phyloP scores from a whole-genome alignment of 805 yeast species.

The Millerago galiae region DNA sequence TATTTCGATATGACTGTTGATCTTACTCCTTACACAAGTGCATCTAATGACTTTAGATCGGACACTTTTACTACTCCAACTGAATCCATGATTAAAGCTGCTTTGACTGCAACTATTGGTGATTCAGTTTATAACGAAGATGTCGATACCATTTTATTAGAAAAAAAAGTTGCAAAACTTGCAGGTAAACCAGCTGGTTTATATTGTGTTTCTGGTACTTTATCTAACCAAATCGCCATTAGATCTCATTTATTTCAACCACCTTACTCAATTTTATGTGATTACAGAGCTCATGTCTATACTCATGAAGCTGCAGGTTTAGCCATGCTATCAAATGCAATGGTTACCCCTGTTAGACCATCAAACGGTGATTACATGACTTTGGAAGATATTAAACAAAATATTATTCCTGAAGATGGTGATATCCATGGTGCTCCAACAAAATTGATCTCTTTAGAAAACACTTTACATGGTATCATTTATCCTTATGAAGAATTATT shows the following conservation, averaged over 20 bases:
- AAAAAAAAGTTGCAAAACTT: slow-evolving; percentile 54
- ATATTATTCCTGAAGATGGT: slow-evolving; percentile 63
- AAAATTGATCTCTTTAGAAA: slow-evolving; percentile 74
- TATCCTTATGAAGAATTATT: slow-evolving; percentile 78
- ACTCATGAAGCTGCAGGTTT: slow-evolving; percentile 88
- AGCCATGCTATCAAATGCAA: slow-evolving; percentile 84
- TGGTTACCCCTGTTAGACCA: slow-evolving; percentile 83
- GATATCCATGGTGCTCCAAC: slow-evolving; percentile 91
- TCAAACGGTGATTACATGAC: slow-evolving; percentile 71
- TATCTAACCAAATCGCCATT: slow-evolving; percentile 85
- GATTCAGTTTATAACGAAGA: slow-evolving; percentile 90
- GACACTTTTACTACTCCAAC: slow-evolving; percentile 94
- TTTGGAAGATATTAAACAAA: slow-evolving; percentile 63
- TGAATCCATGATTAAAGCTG: slow-evolving; percentile 60
- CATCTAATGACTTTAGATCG: slow-evolving; percentile 53
- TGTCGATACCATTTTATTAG: slow-evolving; percentile 56
- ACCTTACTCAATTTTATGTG: slow-evolving; percentile 79
- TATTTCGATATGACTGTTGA: slow-evolving; percentile 8
- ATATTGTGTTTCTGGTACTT: slow-evolving; percentile 83
- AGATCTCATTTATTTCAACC: slow-evolving; percentile 75
- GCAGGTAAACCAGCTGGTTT: slow-evolving; percentile 80
- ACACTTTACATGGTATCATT: slow-evolving; percentile 79
- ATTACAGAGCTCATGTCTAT: slow-evolving; percentile 78
- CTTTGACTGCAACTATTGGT: slow-evolving; percentile 56
- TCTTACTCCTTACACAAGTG: slow-evolving; percentile 54